Percentiles rank a stretch among this genome's conserved stretches.
These are phyloP conservation scores for Tricholoma sp. DNA, from an alignment of 768 basidiomycete species.

Conservation along the genomic window DNA sequence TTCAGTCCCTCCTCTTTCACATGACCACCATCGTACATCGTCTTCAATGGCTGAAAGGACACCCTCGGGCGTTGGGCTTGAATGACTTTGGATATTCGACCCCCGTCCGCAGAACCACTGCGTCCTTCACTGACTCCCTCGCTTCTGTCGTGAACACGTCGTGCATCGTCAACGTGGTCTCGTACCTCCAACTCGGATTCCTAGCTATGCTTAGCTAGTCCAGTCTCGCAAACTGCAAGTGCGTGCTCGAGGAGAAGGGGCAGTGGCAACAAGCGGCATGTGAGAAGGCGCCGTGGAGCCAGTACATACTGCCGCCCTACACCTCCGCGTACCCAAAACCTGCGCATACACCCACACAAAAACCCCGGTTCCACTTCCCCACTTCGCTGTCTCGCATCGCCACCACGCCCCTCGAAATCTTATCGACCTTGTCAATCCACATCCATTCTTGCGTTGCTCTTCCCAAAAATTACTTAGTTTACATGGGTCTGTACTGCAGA, in stretches of 20 bases:
- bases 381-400: too few species aligned
- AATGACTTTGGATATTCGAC: constrained; percentile 2
- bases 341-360: too few species aligned
- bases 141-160: neutral
- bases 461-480: too few species aligned
- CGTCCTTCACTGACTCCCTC: neutral
- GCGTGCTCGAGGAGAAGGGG: neutral
- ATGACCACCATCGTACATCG: too few species aligned
- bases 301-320: too few species aligned
- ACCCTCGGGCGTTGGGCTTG: constrained; percentile 1
- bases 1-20: too few species aligned
- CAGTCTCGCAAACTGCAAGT: neutral
- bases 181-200: neutral
- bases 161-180: neutral
- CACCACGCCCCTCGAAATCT: too few species aligned
- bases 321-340: too few species aligned
- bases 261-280: neutral
- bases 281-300: neutral
- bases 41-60: neutral
- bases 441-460: too few species aligned
- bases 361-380: too few species aligned
- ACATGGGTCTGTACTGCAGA: too few species aligned
- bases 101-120: neutral
- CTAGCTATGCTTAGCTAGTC: neutral
- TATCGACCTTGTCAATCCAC: too few species aligned